These are phyloP conservation scores for Phytopythium chamaehyphon DNA, from an alignment of 352 stramenopile species.

Conservation along the genomic window DNA sequence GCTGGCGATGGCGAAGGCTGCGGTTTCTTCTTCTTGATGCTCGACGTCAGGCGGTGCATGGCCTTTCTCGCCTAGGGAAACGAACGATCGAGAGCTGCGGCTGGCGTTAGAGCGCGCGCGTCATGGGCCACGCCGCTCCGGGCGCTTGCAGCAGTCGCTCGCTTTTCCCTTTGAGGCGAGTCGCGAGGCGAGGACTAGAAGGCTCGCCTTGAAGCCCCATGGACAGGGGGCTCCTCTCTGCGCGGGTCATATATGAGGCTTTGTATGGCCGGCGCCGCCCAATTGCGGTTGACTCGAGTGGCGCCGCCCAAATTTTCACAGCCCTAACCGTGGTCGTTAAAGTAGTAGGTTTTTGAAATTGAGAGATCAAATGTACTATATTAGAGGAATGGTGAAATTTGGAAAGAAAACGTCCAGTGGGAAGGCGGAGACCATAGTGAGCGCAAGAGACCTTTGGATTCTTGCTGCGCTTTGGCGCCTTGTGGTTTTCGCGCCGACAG, in stretches of 20 bases:
- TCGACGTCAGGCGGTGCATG: conserved; percentile 9
- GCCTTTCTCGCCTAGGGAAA: too few species aligned
- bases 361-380: neutral
- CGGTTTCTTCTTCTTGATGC: conserved; percentile 10
- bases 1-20: neutral
- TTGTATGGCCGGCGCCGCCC: neutral
- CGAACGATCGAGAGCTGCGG: neutral
- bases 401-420: conserved; percentile 10
- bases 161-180: neutral
- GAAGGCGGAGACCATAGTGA: neutral
- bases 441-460: neutral
- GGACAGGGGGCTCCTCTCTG: neutral
- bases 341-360: conserved; percentile 3
- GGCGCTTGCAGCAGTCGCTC: neutral
- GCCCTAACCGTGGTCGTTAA: conserved; percentile 34
- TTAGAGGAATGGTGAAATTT: neutral
- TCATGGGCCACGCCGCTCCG: neutral
- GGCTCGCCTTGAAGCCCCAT: conserved; percentile 1
- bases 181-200: too few species aligned
- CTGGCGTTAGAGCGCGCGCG: conserved; percentile 6
- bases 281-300: neutral
- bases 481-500: too few species aligned
- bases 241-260: conserved; percentile 2
- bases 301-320: conserved; percentile 66
- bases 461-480: too few species aligned